Percentiles rank a stretch among this genome's conserved stretches.
These are phyloP conservation scores for Metarhizium album DNA, from an alignment of 2,329 filamentous ascomycete species.

Conservation along the genomic window DNA sequence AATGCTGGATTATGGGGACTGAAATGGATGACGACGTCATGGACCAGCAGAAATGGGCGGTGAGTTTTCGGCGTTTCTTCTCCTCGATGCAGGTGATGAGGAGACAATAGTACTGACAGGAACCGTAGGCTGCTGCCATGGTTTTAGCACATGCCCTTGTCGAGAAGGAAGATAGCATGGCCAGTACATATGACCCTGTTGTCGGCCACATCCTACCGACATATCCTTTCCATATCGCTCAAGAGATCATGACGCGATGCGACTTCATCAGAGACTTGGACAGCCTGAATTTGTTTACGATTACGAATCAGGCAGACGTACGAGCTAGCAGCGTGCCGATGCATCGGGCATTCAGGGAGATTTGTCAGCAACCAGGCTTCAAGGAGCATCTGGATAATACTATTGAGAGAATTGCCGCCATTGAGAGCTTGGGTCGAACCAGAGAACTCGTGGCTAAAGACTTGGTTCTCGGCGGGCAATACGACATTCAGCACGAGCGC, in stretches of 20 bases:
- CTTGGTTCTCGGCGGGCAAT: slow-evolving; percentile 73
- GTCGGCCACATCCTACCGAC: slow-evolving; percentile 68
- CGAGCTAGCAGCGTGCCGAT: slow-evolving; percentile 92
- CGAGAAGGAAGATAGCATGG: slow-evolving; percentile 60
- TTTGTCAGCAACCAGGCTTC: slow-evolving; percentile 69
- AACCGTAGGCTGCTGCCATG: slow-evolving; percentile 69
- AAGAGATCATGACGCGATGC: slow-evolving; percentile 88
- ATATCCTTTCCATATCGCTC: slow-evolving; percentile 70
- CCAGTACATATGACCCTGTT: slow-evolving; percentile 54
- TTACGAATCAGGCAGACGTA: slow-evolving; percentile 77
- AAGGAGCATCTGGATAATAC: slow-evolving; percentile 74
- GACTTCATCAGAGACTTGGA: slow-evolving; percentile 93
- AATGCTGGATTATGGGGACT: slow-evolving; percentile 61
- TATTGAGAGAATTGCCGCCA: slow-evolving; percentile 75
- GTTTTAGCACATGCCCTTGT: slow-evolving; percentile 84
- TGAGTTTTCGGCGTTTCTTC: slow-evolving; percentile 29
- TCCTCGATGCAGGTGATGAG: neutral
- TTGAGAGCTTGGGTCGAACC: slow-evolving; percentile 89
- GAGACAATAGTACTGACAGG: neutral
- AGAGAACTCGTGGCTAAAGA: slow-evolving; percentile 93
- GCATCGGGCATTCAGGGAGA: slow-evolving; percentile 82
- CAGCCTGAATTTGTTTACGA: slow-evolving; percentile 89
- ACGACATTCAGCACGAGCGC: slow-evolving; percentile 44
- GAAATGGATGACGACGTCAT: slow-evolving; percentile 96
- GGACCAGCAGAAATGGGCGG: slow-evolving; percentile 93